These are phyloP conservation scores for Cladophialophora exuberans DNA, from an alignment of 2,329 filamentous ascomycete species.

Conservation along the genomic window DNA sequence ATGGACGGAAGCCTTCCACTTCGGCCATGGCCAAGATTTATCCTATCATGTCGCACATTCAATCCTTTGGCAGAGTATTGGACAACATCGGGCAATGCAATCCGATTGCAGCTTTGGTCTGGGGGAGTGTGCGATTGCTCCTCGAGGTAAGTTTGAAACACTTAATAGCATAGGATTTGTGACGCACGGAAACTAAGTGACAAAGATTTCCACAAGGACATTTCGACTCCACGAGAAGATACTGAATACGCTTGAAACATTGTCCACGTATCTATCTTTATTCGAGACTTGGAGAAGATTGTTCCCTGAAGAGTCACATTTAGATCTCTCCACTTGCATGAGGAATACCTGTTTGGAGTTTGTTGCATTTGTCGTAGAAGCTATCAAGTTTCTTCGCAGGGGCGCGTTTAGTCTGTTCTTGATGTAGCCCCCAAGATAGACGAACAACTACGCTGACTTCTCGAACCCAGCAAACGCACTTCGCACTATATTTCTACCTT, in stretches of 20 bases:
- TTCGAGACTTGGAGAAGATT: neutral
- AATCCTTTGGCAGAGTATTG: neutral
- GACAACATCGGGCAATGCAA: neutral
- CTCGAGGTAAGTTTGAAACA: neutral
- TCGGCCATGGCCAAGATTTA: neutral
- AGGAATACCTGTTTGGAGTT: neutral
- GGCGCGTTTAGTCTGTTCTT: neutral
- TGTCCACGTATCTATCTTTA: neutral
- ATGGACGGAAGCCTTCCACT: neutral
- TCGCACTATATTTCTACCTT: neutral
- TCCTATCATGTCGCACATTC: neutral
- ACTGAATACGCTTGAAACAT: neutral
- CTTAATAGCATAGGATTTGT: neutral
- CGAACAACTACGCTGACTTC: neutral
- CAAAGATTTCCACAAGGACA: neutral
- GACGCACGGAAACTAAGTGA: neutral
- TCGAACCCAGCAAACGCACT: neutral
- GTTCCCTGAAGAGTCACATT: neutral
- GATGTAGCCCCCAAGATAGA: neutral
- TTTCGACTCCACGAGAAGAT: neutral
- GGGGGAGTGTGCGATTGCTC: neutral
- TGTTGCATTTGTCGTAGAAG: neutral
- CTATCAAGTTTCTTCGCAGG: neutral
- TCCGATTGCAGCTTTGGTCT: neutral
- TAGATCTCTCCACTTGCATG: neutral